phyloP scores from a whole-genome alignment of 805 yeast genomes.

The Candida ficus region DNA sequence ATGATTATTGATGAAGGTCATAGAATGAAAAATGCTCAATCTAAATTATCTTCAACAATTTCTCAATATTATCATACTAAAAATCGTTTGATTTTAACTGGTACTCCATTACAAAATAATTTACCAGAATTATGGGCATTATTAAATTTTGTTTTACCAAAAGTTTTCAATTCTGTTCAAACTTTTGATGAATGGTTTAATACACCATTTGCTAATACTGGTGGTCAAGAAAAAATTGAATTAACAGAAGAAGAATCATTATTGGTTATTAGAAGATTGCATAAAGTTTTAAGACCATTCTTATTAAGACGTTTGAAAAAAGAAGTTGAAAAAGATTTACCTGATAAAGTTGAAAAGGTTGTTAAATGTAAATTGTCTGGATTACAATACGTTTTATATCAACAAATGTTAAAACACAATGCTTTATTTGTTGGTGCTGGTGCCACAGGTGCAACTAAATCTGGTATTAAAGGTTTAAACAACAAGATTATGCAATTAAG shows the following conservation, averaged over 20 bases:
- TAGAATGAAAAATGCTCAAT: slow-evolving; percentile 75
- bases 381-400: slow-evolving; percentile 62
- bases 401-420: slow-evolving; percentile 73
- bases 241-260: slow-evolving; percentile 83
- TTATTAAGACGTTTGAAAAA: slow-evolving; percentile 77
- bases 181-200: slow-evolving; percentile 89
- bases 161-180: slow-evolving; percentile 79
- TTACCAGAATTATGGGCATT: slow-evolving; percentile 85
- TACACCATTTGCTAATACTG: slow-evolving; percentile 83
- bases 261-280: slow-evolving; percentile 77
- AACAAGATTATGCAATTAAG: slow-evolving; percentile 82
- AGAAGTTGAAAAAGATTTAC: slow-evolving; percentile 83
- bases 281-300: slow-evolving; percentile 82
- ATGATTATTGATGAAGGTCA: slow-evolving; percentile 93
- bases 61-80: slow-evolving; percentile 69
- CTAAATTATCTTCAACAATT: slow-evolving; percentile 68
- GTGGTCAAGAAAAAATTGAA: slow-evolving; percentile 74
- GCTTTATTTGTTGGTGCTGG: slow-evolving; percentile 63
- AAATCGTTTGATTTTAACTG: slow-evolving; percentile 75
- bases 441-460: slow-evolving; percentile 40
- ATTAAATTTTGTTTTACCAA: slow-evolving; percentile 75
- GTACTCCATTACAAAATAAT: slow-evolving; percentile 84
- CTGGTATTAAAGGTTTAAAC: slow-evolving; percentile 59
- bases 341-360: slow-evolving; percentile 79
- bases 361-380: slow-evolving; percentile 75